Evolutionary conservation across 2,329 filamentous ascomycete species (phyloP).

Genomic region (Fusarium pininemorale): DNA sequence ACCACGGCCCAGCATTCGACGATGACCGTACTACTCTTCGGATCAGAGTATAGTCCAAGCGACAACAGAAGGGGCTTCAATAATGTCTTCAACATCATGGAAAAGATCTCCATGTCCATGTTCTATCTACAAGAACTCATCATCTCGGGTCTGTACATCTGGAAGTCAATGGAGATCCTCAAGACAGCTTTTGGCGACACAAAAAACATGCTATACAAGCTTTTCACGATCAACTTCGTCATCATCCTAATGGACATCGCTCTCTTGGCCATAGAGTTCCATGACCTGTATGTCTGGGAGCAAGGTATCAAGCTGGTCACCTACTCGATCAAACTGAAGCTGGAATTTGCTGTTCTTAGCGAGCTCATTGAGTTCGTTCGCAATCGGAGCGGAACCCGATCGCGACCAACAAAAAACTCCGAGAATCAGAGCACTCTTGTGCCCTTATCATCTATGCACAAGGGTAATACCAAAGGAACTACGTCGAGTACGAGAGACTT

Average conservation of each 20-base stretch:
- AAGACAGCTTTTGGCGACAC: constrained; percentile 25
- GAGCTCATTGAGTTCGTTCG: constrained; percentile 49
- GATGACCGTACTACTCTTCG: constrained; percentile 54
- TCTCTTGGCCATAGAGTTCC: constrained; percentile 46
- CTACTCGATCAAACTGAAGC: constrained; percentile 51
- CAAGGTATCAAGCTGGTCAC: constrained; percentile 47
- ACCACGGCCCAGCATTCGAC: constrained; percentile 52
- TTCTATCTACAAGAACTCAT: constrained; percentile 20
- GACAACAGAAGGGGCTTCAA: constrained; percentile 9
- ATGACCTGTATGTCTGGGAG: constrained; percentile 45
- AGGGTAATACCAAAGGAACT: background rate
- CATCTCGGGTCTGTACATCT: constrained; percentile 18
- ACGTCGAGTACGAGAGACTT: background rate
- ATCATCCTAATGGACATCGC: constrained; percentile 56
- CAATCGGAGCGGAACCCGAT: constrained; percentile 7
- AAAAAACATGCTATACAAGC: constrained; percentile 14
- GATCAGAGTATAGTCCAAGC: background rate
- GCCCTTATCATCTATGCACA: constrained; percentile 5
- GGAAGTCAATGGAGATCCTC: constrained; percentile 23
- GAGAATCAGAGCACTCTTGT: background rate
- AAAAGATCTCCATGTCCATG: constrained; percentile 15
- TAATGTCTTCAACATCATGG: constrained; percentile 44
- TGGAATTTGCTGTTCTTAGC: constrained; percentile 50
- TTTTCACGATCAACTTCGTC: constrained; percentile 50
- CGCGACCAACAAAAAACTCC: background rate